Evolutionary conservation across 345 rosid genomes (phyloP).

Genomic region (Linum tenue): DNA sequence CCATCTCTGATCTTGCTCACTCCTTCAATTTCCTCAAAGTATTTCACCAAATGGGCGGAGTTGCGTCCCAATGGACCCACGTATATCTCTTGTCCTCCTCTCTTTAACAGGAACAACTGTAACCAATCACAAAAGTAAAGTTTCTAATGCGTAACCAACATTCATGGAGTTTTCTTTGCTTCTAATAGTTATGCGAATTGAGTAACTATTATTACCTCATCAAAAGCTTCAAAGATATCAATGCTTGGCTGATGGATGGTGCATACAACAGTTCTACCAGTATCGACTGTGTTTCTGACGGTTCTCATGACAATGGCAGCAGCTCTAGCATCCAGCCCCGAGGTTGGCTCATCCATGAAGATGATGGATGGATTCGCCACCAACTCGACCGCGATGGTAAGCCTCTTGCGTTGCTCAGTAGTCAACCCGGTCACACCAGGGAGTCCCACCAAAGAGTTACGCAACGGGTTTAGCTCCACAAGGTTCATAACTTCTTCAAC

Average conservation of each 20-base stretch:
- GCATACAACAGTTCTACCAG: slow-evolving; percentile 3
- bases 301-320: slow-evolving; percentile 6
- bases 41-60: not conserved
- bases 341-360: slow-evolving; percentile 6
- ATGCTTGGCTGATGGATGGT: slow-evolving; percentile 4
- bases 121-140: not conserved
- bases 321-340: slow-evolving; percentile 2
- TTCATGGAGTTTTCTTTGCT: not conserved
- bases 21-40: slow-evolving; percentile 3
- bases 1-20: not conserved
- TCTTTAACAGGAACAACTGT: slow-evolving; percentile 2
- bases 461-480: not conserved
- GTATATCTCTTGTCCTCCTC: slow-evolving; percentile 4
- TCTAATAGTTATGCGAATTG: not conserved
- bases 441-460: not conserved
- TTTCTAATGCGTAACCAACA: too few relatives aligned
- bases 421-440: not conserved
- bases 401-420: not conserved
- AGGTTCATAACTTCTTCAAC: slow-evolving; percentile 2
- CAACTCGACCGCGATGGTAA: slow-evolving; percentile 4
- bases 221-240: slow-evolving; percentile 5
- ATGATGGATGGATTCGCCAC: slow-evolving; percentile 4
- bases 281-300: slow-evolving; percentile 2
- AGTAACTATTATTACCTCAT: not conserved
- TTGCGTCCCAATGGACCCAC: slow-evolving; percentile 2